Base-by-base conservation (phyloP, 2,329 filamentous ascomycete species). In the Aspergillus persii region DNA sequence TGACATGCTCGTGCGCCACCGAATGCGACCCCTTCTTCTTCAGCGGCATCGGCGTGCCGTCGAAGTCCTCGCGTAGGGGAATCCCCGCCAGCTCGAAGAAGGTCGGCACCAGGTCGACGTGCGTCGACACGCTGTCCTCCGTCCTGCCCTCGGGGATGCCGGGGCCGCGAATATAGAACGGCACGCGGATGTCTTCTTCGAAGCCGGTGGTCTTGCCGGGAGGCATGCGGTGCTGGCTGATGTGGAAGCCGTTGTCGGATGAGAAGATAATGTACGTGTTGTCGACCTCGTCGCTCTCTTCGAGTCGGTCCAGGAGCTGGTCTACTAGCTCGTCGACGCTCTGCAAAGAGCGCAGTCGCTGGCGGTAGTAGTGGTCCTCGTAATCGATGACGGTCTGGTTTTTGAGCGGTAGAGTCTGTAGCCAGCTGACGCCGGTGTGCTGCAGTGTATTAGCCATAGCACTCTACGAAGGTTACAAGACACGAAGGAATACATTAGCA, bases 31-130 rank as follows among this genome's bases (percentile, higher is more conserved):
- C 68, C 0, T 52, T 49, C 2, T 26, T 41, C 15, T 69, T 76
- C 8, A 81, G 55, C 0, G 80, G 78, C 46, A 87, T 84, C 0
- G 83, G 77, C 1, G 78, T 74, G 0, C 85, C 86, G 56, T 88
- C 86, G 66, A 87, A 85, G 50, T 86, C 82, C 0, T 74, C 64
- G 0, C 80, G 76, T 2, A 78, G 64, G 0, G 76, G 70, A 51
- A 73, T 68, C 1, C 75, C 75, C 2, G 76, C 74, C n/a, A 75
- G 66, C 8, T 78, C 71, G 39, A 88, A 76, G 8, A 89, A 70
- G 0, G 86, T 89, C 0, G 87, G 86, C 0, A 84, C 85, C 2
- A 89, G 72, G 64, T 89, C 87, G 3, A 86, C 86, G 61, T 89
- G 87, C 0, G 85, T 83, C 0, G 84, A 87, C 2, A 86, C 81